phyloP scores from a whole-genome alignment of 306 rosid genomes.

The Trichosanthes truncata region DNA sequence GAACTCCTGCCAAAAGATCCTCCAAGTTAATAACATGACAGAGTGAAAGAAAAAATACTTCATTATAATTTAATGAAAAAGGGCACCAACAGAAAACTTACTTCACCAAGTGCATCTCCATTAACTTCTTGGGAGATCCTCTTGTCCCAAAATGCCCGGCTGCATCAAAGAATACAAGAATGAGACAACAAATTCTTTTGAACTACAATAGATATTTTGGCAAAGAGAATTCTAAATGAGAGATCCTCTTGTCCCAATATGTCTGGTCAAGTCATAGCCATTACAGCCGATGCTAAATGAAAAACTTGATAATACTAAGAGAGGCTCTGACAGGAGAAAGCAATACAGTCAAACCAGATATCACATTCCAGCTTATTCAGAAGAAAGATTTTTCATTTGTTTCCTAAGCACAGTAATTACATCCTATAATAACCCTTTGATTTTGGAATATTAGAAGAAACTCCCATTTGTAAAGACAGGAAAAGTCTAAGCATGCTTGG shows the following conservation, averaged over 20 bases:
- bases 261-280: not conserved
- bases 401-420: not conserved
- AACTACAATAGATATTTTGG: not conserved
- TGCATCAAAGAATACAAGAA: not conserved
- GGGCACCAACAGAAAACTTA: not conserved
- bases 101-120: constrained; percentile 33
- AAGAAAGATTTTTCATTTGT: not conserved
- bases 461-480: not conserved
- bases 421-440: not conserved
- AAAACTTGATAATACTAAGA: not conserved
- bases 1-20: constrained; percentile 20
- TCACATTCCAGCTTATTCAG: not conserved
- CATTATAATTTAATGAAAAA: not conserved
- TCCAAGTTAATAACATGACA: not conserved
- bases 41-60: not conserved
- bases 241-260: not conserved
- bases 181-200: not conserved
- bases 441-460: not conserved
- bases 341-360: not conserved
- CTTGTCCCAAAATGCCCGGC: not conserved
- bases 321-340: not conserved
- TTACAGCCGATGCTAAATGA: not conserved
- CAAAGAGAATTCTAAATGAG: not conserved
- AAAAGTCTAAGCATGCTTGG: not conserved
- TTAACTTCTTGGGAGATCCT: constrained; percentile 30